Conservation (phyloP, 2,329 filamentous ascomycete species). For the Pyrenochaeta sp. region DNA sequence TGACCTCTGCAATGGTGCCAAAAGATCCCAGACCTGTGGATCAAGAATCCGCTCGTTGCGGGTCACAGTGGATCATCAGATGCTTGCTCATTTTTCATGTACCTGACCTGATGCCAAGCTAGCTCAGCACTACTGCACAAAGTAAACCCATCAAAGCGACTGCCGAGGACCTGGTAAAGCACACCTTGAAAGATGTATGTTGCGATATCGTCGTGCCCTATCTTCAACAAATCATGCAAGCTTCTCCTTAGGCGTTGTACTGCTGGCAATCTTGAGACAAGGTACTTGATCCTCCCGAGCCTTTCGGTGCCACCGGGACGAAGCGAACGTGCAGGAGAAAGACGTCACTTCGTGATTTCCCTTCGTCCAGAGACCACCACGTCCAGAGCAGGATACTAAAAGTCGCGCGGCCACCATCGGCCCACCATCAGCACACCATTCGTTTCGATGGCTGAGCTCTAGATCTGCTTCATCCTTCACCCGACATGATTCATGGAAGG, state of each 20-base stretch:
- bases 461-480: not conserved
- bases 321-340: constrained; percentile 6
- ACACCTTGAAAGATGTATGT: too few relatives aligned
- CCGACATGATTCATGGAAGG: too few relatives aligned
- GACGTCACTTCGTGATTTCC: not conserved
- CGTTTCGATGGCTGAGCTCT: not conserved
- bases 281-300: not conserved
- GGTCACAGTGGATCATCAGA: constrained; percentile 9
- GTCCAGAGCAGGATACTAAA: not conserved
- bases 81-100: constrained; percentile 1
- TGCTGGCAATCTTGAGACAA: too few relatives aligned
- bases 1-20: too few relatives aligned
- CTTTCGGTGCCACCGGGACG: constrained; percentile 4
- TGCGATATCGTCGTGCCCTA: too few relatives aligned
- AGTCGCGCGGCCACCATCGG: too few relatives aligned
- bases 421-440: not conserved
- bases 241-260: too few relatives aligned
- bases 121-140: not conserved
- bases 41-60: constrained; percentile 1
- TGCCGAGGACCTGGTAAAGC: too few relatives aligned
- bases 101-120: not conserved
- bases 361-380: not conserved
- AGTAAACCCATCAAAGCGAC: too few relatives aligned
- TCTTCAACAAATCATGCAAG: too few relatives aligned
- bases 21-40: not conserved